Base-by-base conservation (phyloP, 148 eudicot species). In the Rhododendron molle region DNA sequence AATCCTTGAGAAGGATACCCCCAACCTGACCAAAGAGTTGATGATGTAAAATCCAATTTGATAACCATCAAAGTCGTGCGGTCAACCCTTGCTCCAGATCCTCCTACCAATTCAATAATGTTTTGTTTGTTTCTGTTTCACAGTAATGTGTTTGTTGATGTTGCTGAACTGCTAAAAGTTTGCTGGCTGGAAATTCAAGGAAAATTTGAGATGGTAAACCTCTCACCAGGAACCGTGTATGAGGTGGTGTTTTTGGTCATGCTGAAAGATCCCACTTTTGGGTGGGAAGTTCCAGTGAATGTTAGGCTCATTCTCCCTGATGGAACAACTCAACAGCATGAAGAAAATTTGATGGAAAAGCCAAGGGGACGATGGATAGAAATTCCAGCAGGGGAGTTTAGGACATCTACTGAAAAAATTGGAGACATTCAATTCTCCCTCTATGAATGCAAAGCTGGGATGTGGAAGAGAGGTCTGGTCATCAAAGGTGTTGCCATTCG, bases 141-240 rank as follows among this genome's bases (percentile, higher is more conserved):
- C 88, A 95, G 96, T 77, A 92, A 91, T 47, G 95, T 85, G 34
- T 14, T 23, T 2, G 74, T 92, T n/a, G 84, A 65, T 7, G 90
- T 89, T 58, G 98, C 96, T 0, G 94, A 93, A 73, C 80, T 94
- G 80, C 84, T 83, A 80, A 87, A 89, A 23, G 94, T 96, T 21
- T 89, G 93, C 85, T 94, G 97, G 98, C 90, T 96, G 67, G 97
- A 96, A 86, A 88, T 92, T 78, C 88, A 90, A 62, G 98, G 98
- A 79, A 92, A 50, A 87, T 81, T 96, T 49, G 76, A 92, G 87
- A 89, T 86, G 20, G 28, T 74, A 73, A 83, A 89, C 40, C 87
- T 94, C 7, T 79, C 95, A 86, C 93, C 92, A 20, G 91, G 90
- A 72, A 76, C 87, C 10, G 28, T 44, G 14, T 93, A 96, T 58